Evolutionary conservation across 2,329 filamentous ascomycete genomes (phyloP), one percentile per base, ranked within the genome.

Genomic region (Penicillium sp.): DNA sequence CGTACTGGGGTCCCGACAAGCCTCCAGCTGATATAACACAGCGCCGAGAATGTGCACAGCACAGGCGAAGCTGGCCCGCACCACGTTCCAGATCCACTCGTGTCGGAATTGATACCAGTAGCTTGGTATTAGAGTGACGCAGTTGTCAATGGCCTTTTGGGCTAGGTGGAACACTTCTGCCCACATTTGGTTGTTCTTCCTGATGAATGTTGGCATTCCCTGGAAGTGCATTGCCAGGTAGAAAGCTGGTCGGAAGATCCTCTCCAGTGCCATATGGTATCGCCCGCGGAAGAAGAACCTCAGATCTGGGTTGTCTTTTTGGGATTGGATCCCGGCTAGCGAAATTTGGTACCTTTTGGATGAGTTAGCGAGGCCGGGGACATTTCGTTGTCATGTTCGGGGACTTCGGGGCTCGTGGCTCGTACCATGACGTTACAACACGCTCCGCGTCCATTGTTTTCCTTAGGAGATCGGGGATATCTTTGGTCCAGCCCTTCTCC

Each of bases 151-250:
- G 14, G 61, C 61, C 32, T 55, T 60, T 51, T 66, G 63, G 5
- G 61, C 57, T 14, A 60, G 48, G 2, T 44, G 39, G 48, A 64
- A 65, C n/a, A 57, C 44, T 13, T 57, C 35, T 0, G 29, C 37
- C 50, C 51, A 57, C 4, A 57, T n/a, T 45, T 18, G 39, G 22
- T 46, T 46, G n/a, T 57, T 55, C 20, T 40, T 45, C 7, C 32
- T 42, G 38, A 54, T 55, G 32, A 59, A 61, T 9, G 46, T 37
- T n/a, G 64, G 64, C 26, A 66, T 54, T 4, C 52, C 45, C 22
- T 61, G 57, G 49, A 57, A 61, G 47, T 66, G 64, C n/a, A 61
- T 49, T 20, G 64, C 64, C 26, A 66, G 53, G 39, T 65, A 66
- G 56, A 66, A 38, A 5, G 61, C 53, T 14, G 64, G 61, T 18